Conservation (phyloP, 306 rosid genomes). For the Lathyrus sativus region DNA sequence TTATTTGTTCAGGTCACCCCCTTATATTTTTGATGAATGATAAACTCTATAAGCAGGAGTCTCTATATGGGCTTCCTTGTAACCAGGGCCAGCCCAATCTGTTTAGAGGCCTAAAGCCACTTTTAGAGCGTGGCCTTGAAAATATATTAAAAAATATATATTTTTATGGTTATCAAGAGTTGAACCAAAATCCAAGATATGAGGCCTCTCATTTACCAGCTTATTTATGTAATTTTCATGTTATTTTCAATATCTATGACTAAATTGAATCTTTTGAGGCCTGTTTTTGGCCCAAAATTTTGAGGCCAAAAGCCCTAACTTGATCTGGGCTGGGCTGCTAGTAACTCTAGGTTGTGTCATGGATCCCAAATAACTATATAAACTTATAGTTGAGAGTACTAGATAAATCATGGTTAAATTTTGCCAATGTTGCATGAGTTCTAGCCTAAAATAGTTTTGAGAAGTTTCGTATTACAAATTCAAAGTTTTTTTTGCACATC, state of each 20-base stretch:
- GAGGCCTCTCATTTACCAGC: too few species aligned
- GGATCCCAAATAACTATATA: not conserved
- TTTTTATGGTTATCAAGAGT: too few species aligned
- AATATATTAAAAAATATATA: too few species aligned
- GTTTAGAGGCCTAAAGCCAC: too few species aligned
- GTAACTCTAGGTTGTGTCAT: not conserved
- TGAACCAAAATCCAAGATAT: too few species aligned
- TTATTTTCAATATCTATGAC: too few species aligned
- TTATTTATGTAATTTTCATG: too few species aligned
- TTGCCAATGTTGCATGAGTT: constrained; percentile 6
- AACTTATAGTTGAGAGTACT: not conserved
- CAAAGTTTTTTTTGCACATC: not conserved
- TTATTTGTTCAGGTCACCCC: constrained; percentile 15
- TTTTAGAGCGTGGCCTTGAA: too few species aligned
- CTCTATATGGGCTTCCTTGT: not conserved
- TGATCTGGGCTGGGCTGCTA: too few species aligned
- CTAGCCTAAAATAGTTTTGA: not conserved
- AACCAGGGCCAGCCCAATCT: not conserved
- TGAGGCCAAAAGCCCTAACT: too few species aligned
- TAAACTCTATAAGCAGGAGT: not conserved
- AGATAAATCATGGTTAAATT: constrained; percentile 12
- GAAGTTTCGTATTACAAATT: constrained; percentile 19
- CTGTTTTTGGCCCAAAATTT: too few species aligned
- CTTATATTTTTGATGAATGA: constrained; percentile 14
- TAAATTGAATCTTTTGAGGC: too few species aligned